Evolutionary conservation across 768 basidiomycete species (phyloP).

Genomic region (Boletus vinaceobasis): DNA sequence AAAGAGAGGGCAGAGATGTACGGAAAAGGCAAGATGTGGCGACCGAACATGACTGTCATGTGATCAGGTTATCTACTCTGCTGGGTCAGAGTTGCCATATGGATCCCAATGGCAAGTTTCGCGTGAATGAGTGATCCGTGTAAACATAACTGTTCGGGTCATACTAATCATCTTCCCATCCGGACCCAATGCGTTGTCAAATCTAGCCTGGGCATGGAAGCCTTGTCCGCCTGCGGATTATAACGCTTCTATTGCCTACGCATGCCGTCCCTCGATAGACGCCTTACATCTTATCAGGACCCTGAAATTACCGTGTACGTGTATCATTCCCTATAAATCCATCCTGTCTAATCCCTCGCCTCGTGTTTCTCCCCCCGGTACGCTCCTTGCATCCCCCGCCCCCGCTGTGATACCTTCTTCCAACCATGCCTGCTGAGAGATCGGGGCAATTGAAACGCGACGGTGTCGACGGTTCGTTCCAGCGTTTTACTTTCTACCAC

Average conservation of each 20-base stretch:
- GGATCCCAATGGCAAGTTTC: slow-evolving; percentile 7
- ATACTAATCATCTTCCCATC: slow-evolving; percentile 10
- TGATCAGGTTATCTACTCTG: slow-evolving; percentile 3
- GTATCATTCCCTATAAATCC: slow-evolving; percentile 30
- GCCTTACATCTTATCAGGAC: slow-evolving; percentile 30
- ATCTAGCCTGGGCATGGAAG: slow-evolving; percentile 23
- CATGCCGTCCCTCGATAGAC: slow-evolving; percentile 29
- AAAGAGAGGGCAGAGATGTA: slow-evolving; percentile 1
- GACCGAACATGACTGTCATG: slow-evolving; percentile 10
- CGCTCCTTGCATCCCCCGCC: slow-evolving; percentile 17
- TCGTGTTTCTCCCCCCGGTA: slow-evolving; percentile 26
- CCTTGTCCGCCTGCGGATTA: slow-evolving; percentile 16
- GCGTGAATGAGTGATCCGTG: slow-evolving; percentile 5
- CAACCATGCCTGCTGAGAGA: slow-evolving; percentile 47
- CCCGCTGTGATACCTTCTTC: slow-evolving; percentile 25
- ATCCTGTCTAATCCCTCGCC: slow-evolving; percentile 14
- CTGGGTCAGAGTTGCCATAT: slow-evolving; percentile 21
- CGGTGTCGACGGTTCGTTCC: slow-evolving; percentile 34
- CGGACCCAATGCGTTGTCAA: slow-evolving; percentile 18
- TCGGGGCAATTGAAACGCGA: slow-evolving; percentile 35
- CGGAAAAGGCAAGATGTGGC: slow-evolving; percentile 14
- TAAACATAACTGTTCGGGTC: slow-evolving; percentile 17
- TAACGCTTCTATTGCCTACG: slow-evolving; percentile 31
- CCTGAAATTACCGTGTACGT: slow-evolving; percentile 37
- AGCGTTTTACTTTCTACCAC: not conserved